Conservation (phyloP, 768 basidiomycete genomes). For the Krasilnikovozyma curviuscula region DNA sequence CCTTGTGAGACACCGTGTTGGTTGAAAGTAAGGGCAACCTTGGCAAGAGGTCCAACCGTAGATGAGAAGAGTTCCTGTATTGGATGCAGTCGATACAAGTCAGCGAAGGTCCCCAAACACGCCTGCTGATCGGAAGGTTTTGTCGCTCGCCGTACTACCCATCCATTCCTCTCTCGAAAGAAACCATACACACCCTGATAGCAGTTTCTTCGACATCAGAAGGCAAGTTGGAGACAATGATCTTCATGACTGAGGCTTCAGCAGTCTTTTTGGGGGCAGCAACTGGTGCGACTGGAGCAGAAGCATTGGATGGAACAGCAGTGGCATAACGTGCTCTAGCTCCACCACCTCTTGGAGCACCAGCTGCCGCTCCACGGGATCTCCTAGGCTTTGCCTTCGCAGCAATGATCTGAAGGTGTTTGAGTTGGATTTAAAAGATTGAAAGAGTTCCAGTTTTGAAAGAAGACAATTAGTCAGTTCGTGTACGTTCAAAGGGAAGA, state of each 20-base stretch:
- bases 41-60: slow-evolving; percentile 70
- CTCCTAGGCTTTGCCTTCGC: slow-evolving; percentile 17
- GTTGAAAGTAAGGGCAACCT: slow-evolving; percentile 73
- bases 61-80: slow-evolving; percentile 72
- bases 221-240: slow-evolving; percentile 88
- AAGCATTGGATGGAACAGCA: slow-evolving; percentile 12
- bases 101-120: background rate
- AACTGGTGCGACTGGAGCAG: slow-evolving; percentile 26
- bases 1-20: slow-evolving; percentile 73
- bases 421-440: background rate
- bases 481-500: background rate
- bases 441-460: background rate
- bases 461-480: background rate
- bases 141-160: too few relatives aligned
- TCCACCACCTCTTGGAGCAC: slow-evolving; percentile 19
- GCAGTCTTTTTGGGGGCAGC: slow-evolving; percentile 22
- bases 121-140: background rate
- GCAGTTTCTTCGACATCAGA: slow-evolving; percentile 79
- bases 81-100: background rate
- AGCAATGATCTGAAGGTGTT: slow-evolving; percentile 22
- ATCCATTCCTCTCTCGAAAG: too few relatives aligned
- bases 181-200: slow-evolving; percentile 49
- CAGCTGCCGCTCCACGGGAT: background rate
- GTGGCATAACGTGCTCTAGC: slow-evolving; percentile 25
- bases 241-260: slow-evolving; percentile 50